Conservation (phyloP, 1,284 basidiomycete species). For the Cryptococcus sp. region DNA sequence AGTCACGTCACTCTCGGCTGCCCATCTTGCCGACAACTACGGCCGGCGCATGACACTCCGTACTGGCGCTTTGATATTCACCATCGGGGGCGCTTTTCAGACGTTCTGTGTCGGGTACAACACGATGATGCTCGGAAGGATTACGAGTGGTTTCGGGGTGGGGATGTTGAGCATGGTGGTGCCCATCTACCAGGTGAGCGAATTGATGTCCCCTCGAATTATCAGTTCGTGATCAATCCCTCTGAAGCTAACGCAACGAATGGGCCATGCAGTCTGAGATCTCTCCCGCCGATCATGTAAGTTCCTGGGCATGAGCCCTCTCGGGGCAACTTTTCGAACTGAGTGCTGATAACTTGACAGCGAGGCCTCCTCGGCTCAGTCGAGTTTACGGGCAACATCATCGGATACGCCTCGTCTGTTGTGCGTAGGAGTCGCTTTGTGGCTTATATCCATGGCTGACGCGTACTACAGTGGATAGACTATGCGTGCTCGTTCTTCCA, state of each 20-base stretch:
- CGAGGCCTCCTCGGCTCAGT: conserved; percentile 89
- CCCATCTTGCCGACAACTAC: conserved; percentile 78
- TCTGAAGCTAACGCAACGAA: too few relatives aligned
- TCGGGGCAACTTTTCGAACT: not conserved
- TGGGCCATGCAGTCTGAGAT: conserved; percentile 70
- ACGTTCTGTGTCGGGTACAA: conserved; percentile 79
- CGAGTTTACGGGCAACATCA: conserved; percentile 92
- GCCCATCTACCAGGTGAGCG: conserved; percentile 72
- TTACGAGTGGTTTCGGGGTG: conserved; percentile 89
- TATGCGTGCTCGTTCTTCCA: conserved; percentile 88
- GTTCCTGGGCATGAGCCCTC: conserved; percentile 35
- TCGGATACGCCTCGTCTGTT: conserved; percentile 92
- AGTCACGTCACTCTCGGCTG: conserved; percentile 89
- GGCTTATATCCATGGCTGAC: not conserved
- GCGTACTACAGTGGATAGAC: conserved; percentile 73
- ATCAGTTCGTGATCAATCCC: not conserved
- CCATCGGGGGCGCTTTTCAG: conserved; percentile 83
- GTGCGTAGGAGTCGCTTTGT: conserved; percentile 55
- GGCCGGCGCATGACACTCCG: conserved; percentile 86
- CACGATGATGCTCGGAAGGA: conserved; percentile 81
- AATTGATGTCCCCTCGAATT: not conserved
- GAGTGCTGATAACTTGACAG: conserved; percentile 47
- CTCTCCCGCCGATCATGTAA: conserved; percentile 84
- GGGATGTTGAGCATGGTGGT: conserved; percentile 93
- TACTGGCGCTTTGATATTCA: conserved; percentile 81